Conservation (phyloP, 768 basidiomycete genomes). For the Tulasnella sp. region DNA sequence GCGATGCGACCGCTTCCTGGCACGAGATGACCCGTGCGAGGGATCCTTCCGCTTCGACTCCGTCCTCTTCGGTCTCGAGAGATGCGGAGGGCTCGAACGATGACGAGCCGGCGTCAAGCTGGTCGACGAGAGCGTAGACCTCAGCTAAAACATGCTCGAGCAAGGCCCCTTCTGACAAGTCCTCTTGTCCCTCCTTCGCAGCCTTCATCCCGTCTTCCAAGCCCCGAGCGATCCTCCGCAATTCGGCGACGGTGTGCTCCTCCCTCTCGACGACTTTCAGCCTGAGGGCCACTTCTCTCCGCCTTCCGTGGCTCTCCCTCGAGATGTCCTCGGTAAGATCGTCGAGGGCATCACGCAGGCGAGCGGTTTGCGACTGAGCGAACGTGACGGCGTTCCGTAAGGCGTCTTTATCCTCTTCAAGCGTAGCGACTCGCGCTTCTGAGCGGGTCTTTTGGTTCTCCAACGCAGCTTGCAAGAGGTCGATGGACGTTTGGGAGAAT, state of each 20-base stretch:
- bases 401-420: slow-evolving; percentile 50
- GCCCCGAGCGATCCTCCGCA: slow-evolving; percentile 56
- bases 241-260: slow-evolving; percentile 52
- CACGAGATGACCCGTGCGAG: slow-evolving; percentile 53
- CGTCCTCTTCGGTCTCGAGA: neutral
- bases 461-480: slow-evolving; percentile 60
- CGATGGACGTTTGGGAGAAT: slow-evolving; percentile 73
- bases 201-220: slow-evolving; percentile 45
- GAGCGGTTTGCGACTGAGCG: slow-evolving; percentile 43
- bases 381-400: slow-evolving; percentile 46
- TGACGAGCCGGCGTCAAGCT: slow-evolving; percentile 13
- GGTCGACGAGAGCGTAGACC: neutral
- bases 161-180: neutral
- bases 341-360: slow-evolving; percentile 60
- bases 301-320: slow-evolving; percentile 66
- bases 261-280: slow-evolving; percentile 63
- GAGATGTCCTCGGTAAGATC: slow-evolving; percentile 67
- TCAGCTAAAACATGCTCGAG: neutral
- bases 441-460: slow-evolving; percentile 58
- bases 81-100: neutral
- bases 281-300: slow-evolving; percentile 64
- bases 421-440: slow-evolving; percentile 55
- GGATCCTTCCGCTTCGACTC: slow-evolving; percentile 40
- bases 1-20: slow-evolving; percentile 48
- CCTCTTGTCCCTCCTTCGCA: neutral